These are phyloP conservation scores for Thielaviopsis punctulata DNA, from an alignment of 2,329 filamentous ascomycete species.

Conservation along the genomic window DNA sequence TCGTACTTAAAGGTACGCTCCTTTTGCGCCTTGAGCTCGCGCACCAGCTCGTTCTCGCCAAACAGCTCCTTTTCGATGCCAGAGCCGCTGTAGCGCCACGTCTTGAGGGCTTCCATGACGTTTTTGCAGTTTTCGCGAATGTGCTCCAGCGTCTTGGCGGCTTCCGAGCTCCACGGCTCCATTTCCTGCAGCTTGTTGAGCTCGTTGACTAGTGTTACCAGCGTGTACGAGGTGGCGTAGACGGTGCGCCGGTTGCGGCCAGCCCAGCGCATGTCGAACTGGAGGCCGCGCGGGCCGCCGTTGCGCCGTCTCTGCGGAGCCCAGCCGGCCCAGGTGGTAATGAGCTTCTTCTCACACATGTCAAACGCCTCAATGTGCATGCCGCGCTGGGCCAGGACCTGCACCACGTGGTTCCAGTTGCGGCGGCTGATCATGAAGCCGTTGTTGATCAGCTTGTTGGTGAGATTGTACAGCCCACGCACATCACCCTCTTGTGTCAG, in stretches of 20 bases:
- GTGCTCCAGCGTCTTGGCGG: slow-evolving; percentile 18
- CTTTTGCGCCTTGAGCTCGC: not conserved
- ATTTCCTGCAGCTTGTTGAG: slow-evolving; percentile 32
- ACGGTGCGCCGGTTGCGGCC: slow-evolving; percentile 20
- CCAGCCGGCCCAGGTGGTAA: slow-evolving; percentile 69
- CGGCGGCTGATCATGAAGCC: slow-evolving; percentile 61
- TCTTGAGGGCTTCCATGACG: slow-evolving; percentile 18
- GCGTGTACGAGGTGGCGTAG: slow-evolving; percentile 26
- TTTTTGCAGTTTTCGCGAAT: slow-evolving; percentile 20
- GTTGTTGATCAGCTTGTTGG: slow-evolving; percentile 38
- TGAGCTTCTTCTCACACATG: slow-evolving; percentile 60
- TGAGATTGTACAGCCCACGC: slow-evolving; percentile 29
- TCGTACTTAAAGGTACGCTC: slow-evolving; percentile 3
- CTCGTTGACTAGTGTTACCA: slow-evolving; percentile 31
- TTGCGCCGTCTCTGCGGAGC: slow-evolving; percentile 18
- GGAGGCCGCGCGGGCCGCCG: slow-evolving; percentile 13
- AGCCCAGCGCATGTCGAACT: slow-evolving; percentile 15
- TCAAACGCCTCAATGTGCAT: slow-evolving; percentile 50
- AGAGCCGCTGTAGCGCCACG: slow-evolving; percentile 8
- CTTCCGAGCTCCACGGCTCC: slow-evolving; percentile 30
- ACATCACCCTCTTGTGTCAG: slow-evolving; percentile 25
- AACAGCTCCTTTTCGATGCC: slow-evolving; percentile 10
- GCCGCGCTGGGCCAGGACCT: slow-evolving; percentile 43
- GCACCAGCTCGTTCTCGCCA: slow-evolving; percentile 10
- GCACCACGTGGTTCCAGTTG: slow-evolving; percentile 69